These are phyloP conservation scores for Litsea cubeba DNA, from an alignment of 164 flowering plant species.

Conservation along the genomic window DNA sequence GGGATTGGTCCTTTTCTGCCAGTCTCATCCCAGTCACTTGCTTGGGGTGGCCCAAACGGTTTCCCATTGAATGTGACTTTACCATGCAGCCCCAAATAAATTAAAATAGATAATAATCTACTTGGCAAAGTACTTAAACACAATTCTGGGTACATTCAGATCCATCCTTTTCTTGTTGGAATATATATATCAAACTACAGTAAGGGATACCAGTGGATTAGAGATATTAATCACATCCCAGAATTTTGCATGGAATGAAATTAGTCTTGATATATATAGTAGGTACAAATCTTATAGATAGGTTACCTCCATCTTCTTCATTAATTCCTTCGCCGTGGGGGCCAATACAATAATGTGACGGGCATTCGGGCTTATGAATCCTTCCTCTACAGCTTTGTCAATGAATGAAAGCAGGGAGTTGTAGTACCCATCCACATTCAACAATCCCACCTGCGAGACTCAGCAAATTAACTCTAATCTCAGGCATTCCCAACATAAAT, in stretches of 20 bases:
- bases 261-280: neutral
- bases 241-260: neutral
- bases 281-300: neutral
- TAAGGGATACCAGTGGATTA: too few relatives aligned
- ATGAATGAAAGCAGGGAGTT: conserved; percentile 64
- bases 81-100: too few relatives aligned
- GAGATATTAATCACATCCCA: neutral
- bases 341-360: conserved; percentile 75
- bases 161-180: too few relatives aligned
- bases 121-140: too few relatives aligned
- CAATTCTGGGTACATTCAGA: too few relatives aligned
- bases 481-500: neutral
- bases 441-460: conserved; percentile 51
- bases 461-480: neutral
- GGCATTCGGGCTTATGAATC: conserved; percentile 58
- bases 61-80: too few relatives aligned
- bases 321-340: conserved; percentile 61
- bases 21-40: too few relatives aligned
- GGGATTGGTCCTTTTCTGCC: too few relatives aligned
- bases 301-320: conserved; percentile 68
- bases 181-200: too few relatives aligned
- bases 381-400: conserved; percentile 79
- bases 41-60: too few relatives aligned
- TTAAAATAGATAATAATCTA: too few relatives aligned
- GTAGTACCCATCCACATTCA: conserved; percentile 80